These are phyloP conservation scores for Rhizopus arrhizus DNA, from an alignment of 371 early-diverging fungal species.

Conservation along the genomic window DNA sequence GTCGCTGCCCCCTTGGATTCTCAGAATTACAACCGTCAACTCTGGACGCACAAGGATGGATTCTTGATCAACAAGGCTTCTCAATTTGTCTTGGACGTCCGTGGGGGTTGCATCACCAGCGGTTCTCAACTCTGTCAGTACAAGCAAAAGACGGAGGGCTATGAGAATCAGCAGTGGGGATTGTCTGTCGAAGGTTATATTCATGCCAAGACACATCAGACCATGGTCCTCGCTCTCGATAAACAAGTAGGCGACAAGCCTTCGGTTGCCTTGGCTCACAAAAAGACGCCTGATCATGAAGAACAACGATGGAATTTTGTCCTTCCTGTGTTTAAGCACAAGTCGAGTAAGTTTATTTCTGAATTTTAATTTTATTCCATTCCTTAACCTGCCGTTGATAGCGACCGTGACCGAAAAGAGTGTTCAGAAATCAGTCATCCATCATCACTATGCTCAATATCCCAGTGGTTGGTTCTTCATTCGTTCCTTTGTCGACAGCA, in stretches of 20 bases:
- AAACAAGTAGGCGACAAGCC: not conserved
- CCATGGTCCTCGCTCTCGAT: conserved; percentile 34
- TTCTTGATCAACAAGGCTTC: conserved; percentile 61
- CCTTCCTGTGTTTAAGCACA: conserved; percentile 50
- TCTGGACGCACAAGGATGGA: conserved; percentile 60
- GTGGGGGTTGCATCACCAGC: conserved; percentile 49
- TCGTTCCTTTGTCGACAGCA: conserved; percentile 28
- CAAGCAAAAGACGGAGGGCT: conserved; percentile 39
- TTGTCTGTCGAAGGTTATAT: conserved; percentile 48
- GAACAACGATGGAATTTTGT: conserved; percentile 56
- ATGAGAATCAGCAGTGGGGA: conserved; percentile 48
- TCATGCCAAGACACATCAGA: conserved; percentile 28
- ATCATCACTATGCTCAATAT: conserved; percentile 45
- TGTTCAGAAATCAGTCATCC: conserved; percentile 31
- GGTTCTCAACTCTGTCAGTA: conserved; percentile 48
- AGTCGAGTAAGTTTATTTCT: conserved; percentile 25
- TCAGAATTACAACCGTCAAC: conserved; percentile 50
- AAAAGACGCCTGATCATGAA: conserved; percentile 38
- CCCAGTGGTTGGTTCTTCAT: conserved; percentile 53
- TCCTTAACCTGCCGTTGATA: conserved; percentile 6
- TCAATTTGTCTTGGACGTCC: conserved; percentile 58
- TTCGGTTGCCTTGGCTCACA: conserved; percentile 24
- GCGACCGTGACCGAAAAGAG: conserved; percentile 27
- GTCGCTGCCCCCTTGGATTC: conserved; percentile 48
- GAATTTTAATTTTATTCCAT: not conserved